Percentiles rank a stretch among this genome's conserved stretches.
Evolutionary conservation across 441 rosid genomes (phyloP).

Genomic region (Gossypium armourianum): DNA sequence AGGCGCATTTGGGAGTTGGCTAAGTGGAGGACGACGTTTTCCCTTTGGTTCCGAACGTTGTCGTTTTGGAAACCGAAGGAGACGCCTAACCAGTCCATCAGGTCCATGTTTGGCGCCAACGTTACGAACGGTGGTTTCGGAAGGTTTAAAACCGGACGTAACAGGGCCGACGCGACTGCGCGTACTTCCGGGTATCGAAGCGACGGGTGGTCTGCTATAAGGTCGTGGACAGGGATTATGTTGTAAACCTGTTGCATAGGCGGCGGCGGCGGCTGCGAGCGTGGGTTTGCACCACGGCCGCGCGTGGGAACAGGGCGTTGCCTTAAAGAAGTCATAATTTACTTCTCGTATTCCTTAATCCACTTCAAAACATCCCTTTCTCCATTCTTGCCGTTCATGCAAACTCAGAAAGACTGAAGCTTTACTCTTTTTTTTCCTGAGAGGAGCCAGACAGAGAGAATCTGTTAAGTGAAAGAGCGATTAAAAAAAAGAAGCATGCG

Average conservation of each 20-base stretch:
- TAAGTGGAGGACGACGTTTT: conserved; percentile 58
- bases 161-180: conserved; percentile 41
- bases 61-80: conserved; percentile 49
- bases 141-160: conserved; percentile 31
- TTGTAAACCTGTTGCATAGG: conserved; percentile 30
- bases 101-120: conserved; percentile 38
- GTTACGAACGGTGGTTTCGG: conserved; percentile 33
- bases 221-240: conserved; percentile 45
- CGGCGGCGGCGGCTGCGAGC: neutral
- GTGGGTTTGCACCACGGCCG: conserved; percentile 11
- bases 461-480: neutral
- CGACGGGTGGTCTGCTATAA: conserved; percentile 45
- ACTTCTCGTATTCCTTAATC: neutral
- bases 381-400: neutral
- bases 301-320: conserved; percentile 24
- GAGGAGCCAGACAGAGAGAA: neutral
- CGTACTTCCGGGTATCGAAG: conserved; percentile 45
- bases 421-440: no score
- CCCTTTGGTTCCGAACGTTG: conserved; percentile 55
- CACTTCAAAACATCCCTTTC: neutral
- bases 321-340: conserved; percentile 16
- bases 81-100: conserved; percentile 49
- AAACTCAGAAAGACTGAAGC: conserved; percentile 11
- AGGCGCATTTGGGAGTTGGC: conserved; percentile 64
- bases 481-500: neutral